These are phyloP conservation scores for Backusella psychrophila DNA, from an alignment of 192 early-diverging fungal genomes.

Conservation along the genomic window DNA sequence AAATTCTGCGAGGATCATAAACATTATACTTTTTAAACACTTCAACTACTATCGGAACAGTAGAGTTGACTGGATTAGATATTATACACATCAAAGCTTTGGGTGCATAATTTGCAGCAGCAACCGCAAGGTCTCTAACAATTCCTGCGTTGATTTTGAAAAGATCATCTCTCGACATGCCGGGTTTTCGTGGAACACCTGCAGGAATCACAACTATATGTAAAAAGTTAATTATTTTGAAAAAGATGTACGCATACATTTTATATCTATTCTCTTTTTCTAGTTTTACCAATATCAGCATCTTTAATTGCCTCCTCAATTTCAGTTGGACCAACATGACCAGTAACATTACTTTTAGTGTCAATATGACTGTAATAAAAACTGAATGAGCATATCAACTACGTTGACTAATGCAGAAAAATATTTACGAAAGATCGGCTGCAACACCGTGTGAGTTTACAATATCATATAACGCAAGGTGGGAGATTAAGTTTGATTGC, in stretches of 20 bases:
- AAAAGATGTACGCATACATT: background rate
- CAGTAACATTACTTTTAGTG: constrained; percentile 72
- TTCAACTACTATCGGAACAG: constrained; percentile 92
- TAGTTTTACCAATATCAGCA: constrained; percentile 21
- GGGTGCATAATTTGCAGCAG: constrained; percentile 71
- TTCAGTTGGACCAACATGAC: constrained; percentile 66
- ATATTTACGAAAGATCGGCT: constrained; percentile 68
- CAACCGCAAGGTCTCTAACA: constrained; percentile 78
- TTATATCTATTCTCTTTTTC: background rate
- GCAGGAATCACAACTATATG: constrained; percentile 93
- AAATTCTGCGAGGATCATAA: constrained; percentile 83
- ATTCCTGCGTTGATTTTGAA: constrained; percentile 98
- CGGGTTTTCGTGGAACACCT: constrained; percentile 97
- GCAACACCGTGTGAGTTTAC: constrained; percentile 97
- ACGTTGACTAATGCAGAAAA: background rate
- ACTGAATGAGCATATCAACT: background rate
- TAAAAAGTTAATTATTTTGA: background rate
- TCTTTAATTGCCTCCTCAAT: constrained; percentile 45
- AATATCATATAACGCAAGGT: constrained; percentile 94
- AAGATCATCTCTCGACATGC: constrained; percentile 98
- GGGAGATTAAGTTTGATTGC: constrained; percentile 81
- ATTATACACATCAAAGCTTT: constrained; percentile 85
- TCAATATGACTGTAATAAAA: constrained; percentile 71
- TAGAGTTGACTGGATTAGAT: constrained; percentile 97
- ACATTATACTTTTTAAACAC: constrained; percentile 80